These are phyloP conservation scores for Mallotus nudiflorus DNA, from an alignment of 345 rosid genomes.

Conservation along the genomic window DNA sequence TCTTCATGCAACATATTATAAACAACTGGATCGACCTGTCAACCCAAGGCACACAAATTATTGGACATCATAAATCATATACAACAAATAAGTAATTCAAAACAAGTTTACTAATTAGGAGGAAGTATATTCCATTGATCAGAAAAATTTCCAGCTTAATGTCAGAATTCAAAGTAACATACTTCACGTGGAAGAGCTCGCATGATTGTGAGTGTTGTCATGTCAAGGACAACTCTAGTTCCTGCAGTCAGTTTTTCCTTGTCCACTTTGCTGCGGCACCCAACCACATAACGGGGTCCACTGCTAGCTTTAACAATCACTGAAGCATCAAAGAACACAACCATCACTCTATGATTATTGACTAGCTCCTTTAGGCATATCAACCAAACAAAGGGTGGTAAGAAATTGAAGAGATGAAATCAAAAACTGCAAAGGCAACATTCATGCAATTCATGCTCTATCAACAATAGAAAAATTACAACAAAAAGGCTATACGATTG, in stretches of 20 bases:
- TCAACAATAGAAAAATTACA: too few relatives aligned
- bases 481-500: background rate
- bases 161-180: constrained; percentile 14
- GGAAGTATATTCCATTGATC: too few relatives aligned
- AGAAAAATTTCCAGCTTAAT: too few relatives aligned
- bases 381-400: background rate
- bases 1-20: constrained; percentile 98
- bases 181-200: constrained; percentile 91
- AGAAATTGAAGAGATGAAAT: background rate
- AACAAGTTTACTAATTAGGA: background rate
- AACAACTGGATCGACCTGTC: constrained; percentile 90
- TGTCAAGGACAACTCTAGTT: constrained; percentile 87
- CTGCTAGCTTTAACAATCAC: constrained; percentile 98
- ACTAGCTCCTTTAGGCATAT: background rate
- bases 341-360: background rate
- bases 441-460: too few relatives aligned
- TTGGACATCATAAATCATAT: background rate
- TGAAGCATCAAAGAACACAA: constrained; percentile 25
- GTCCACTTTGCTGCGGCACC: constrained; percentile 95
- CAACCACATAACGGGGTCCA: constrained; percentile 95
- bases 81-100: background rate
- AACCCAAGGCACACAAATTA: constrained; percentile 20
- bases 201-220: constrained; percentile 70
- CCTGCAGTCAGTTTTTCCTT: constrained; percentile 88
- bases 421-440: background rate